Base-by-base conservation (phyloP, 2,329 filamentous ascomycete genomes). In the Aulographum hederae region DNA sequence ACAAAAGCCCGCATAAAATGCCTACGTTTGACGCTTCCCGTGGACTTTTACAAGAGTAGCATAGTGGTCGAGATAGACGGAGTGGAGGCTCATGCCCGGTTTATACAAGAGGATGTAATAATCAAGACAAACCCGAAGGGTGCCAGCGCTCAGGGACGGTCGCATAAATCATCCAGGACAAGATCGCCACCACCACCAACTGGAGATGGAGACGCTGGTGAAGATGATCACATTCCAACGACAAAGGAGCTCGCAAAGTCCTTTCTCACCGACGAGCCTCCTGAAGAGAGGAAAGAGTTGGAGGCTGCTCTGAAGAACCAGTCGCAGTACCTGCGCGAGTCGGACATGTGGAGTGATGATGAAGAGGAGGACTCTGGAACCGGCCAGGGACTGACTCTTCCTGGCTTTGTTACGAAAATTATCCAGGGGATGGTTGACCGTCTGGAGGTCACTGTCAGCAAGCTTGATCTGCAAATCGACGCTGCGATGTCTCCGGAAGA, bases 11-110 rank as follows among this genome's bases (percentile, higher is more conserved):
- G 73, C 40, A 71, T 93, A 32, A 58, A 78, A 3, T 62, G 78
- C 5, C 67, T 95, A 16, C 77, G 78, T 44, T 60, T 94, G 33
- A 91, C 78, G 5, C 67, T 95, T 31, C 82, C 86, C 10, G 75
- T 89, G 48, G 81, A 94, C 52, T 75, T 94, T 41, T 84, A 85
- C 51, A 77, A 73, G 32, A 85, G 77, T 42, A 75, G 81, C 18
- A 91, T 95, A 47, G 62, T 69, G 18, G 70, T 86, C 43, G 79
- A 93, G 46, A 66, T 86, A 15, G 73, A 86, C 42, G 84, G 82
- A 14, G 70, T 94, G 37, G 69, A 85, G 40, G 65, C 91, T 19
- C 67, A 73, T 37, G 46, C 13, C n/a, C n/a, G n/a, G n/a, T n/a
- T n/a, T n/a, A n/a, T n/a, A n/a, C n/a, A n/a, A n/a, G n/a, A n/a